These are phyloP conservation scores for Salinomyces thailandicus DNA, from an alignment of 2,329 filamentous ascomycete species.

Conservation along the genomic window DNA sequence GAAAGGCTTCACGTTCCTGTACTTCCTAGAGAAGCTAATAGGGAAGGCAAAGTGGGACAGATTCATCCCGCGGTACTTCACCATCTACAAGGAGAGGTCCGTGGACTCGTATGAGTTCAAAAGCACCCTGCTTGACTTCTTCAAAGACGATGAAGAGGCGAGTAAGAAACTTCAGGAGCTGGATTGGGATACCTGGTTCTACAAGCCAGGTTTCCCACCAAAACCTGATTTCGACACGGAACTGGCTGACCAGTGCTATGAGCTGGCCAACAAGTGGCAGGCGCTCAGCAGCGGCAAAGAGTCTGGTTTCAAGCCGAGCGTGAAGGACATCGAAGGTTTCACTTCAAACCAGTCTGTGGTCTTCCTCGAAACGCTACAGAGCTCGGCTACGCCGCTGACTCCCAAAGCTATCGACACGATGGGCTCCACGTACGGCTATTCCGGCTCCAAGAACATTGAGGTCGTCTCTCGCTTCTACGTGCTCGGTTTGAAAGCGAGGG, in stretches of 20 bases:
- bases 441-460: constrained; percentile 73
- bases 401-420: constrained; percentile 58
- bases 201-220: constrained; percentile 74
- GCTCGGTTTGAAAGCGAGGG: constrained; percentile 65
- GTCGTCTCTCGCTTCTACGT: constrained; percentile 70
- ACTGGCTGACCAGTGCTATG: constrained; percentile 75
- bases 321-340: constrained; percentile 61
- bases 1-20: constrained; percentile 92
- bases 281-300: constrained; percentile 30
- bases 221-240: constrained; percentile 87
- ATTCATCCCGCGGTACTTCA: constrained; percentile 94
- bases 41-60: constrained; percentile 82
- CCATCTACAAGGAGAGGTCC: constrained; percentile 71
- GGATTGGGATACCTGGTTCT: constrained; percentile 87
- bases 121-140: constrained; percentile 75
- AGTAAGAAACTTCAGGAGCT: constrained; percentile 57
- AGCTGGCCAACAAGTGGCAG: constrained; percentile 73
- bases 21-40: constrained; percentile 76
- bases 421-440: constrained; percentile 63
- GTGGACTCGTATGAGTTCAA: constrained; percentile 94
- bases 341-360: constrained; percentile 83
- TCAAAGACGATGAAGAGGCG: constrained; percentile 54
- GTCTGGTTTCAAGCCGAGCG: constrained; percentile 47
- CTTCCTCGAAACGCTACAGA: constrained; percentile 71
- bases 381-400: constrained; percentile 53